Percentiles rank a stretch among this genome's conserved stretches.
These are phyloP conservation scores for Fusarium setosum DNA, from an alignment of 2,329 filamentous ascomycete genomes.

Conservation along the genomic window DNA sequence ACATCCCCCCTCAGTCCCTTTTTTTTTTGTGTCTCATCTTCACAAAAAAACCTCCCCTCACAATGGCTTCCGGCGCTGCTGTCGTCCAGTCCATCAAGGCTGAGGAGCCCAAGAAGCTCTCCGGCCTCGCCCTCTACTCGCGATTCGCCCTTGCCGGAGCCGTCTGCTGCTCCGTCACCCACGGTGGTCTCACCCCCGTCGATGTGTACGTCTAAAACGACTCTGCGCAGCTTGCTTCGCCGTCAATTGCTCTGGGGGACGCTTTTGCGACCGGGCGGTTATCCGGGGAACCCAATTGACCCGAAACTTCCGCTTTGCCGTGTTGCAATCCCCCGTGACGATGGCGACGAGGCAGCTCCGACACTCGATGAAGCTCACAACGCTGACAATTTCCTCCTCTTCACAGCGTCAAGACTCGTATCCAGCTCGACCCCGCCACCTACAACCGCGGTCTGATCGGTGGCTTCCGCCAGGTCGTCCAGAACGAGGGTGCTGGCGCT, in stretches of 20 bases:
- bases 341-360: not conserved
- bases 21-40: conserved; percentile 41
- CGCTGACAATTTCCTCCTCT: conserved; percentile 38
- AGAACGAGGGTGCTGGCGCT: conserved; percentile 86
- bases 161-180: conserved; percentile 97
- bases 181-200: conserved; percentile 96
- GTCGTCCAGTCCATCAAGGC: conserved; percentile 56
- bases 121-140: conserved; percentile 81
- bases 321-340: not conserved
- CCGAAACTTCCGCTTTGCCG: conserved; percentile 11
- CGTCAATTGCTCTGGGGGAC: conserved; percentile 34
- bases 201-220: conserved; percentile 85
- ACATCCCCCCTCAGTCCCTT: conserved; percentile 50
- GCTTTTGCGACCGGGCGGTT: conserved; percentile 7
- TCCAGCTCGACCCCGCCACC: conserved; percentile 89
- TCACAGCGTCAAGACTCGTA: conserved; percentile 90
- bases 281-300: conserved; percentile 6
- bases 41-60: conserved; percentile 35
- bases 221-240: not conserved
- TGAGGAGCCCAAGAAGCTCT: conserved; percentile 55
- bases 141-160: conserved; percentile 97
- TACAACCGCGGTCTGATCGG: conserved; percentile 91
- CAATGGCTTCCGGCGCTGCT: conserved; percentile 55
- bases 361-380: not conserved
- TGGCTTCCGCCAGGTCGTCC: conserved; percentile 87